A percentile compares a stretch with the other conserved stretches of the same genome.
phyloP scores from a whole-genome alignment of 768 basidiomycete species.

The Psilocybe subaeruginosa region DNA sequence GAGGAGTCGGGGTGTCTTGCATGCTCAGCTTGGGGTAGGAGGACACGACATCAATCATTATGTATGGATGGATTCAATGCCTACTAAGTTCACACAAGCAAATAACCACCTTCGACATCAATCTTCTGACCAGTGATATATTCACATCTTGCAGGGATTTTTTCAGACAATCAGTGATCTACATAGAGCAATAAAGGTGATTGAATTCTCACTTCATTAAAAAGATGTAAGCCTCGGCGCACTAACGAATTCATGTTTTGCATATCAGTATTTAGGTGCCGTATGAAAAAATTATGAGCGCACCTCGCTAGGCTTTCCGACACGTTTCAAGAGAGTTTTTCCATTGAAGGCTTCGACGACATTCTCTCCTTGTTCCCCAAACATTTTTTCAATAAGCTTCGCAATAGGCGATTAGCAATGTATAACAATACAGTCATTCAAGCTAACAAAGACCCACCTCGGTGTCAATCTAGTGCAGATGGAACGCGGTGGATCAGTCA shows the following conservation, averaged over 20 bases:
- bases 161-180: not conserved
- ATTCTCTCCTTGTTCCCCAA: not conserved
- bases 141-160: not conserved
- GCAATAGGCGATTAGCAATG: not conserved
- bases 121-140: conserved; percentile 7
- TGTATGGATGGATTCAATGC: no score
- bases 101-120: not conserved
- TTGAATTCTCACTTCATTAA: conserved; percentile 6
- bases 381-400: not conserved
- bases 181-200: not conserved
- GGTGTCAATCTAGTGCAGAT: not conserved
- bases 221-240: conserved; percentile 7
- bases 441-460: not conserved
- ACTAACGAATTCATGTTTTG: not conserved
- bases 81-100: not conserved
- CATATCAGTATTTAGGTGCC: not conserved
- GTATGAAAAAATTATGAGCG: not conserved
- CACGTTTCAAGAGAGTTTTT: conserved; percentile 4
- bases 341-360: not conserved
- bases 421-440: not conserved
- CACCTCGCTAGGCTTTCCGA: conserved; percentile 6
- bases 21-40: no score
- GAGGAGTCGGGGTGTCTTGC: no score
- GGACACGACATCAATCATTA: no score
- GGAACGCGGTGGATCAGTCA: not conserved